These are phyloP conservation scores for Arabidopsis suecica DNA, from an alignment of 345 rosid genomes.

Conservation along the genomic window DNA sequence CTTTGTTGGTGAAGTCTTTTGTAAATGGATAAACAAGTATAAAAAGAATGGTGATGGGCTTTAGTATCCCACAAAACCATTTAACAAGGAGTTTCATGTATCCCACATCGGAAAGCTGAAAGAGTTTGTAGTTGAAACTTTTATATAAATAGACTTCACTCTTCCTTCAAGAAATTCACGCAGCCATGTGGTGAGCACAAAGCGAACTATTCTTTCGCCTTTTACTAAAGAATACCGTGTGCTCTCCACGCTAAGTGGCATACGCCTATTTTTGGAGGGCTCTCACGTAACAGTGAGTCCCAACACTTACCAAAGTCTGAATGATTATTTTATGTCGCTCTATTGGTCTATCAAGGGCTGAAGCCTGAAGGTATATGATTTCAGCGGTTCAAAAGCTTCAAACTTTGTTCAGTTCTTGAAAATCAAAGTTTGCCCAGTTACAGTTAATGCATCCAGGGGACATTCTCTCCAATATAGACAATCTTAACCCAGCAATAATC, in stretches of 20 bases:
- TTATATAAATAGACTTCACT: not conserved
- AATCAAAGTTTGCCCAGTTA: too few relatives aligned
- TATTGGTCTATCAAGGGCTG: too few relatives aligned
- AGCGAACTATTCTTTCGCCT: constrained; percentile 46
- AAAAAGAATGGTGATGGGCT: not conserved
- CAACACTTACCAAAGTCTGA: not conserved
- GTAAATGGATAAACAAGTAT: too few relatives aligned
- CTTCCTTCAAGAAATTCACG: not conserved
- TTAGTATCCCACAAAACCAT: not conserved
- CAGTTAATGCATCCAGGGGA: too few relatives aligned
- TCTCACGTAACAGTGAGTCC: not conserved
- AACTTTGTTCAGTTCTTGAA: too few relatives aligned
- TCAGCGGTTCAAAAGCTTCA: too few relatives aligned
- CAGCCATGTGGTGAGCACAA: constrained; percentile 41
- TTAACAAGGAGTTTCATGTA: too few relatives aligned
- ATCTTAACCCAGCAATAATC: not conserved
- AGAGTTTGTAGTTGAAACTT: not conserved
- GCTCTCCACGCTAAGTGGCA: constrained; percentile 40
- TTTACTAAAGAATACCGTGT: constrained; percentile 47
- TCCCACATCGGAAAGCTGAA: constrained; percentile 12
- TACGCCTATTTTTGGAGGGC: constrained; percentile 48
- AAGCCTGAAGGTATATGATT: too few relatives aligned
- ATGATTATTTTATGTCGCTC: too few relatives aligned
- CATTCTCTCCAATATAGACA: too few relatives aligned
- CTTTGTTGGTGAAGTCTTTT: not conserved